These are phyloP conservation scores for Centella asiatica DNA, from an alignment of 129 eudicot species.

Conservation along the genomic window DNA sequence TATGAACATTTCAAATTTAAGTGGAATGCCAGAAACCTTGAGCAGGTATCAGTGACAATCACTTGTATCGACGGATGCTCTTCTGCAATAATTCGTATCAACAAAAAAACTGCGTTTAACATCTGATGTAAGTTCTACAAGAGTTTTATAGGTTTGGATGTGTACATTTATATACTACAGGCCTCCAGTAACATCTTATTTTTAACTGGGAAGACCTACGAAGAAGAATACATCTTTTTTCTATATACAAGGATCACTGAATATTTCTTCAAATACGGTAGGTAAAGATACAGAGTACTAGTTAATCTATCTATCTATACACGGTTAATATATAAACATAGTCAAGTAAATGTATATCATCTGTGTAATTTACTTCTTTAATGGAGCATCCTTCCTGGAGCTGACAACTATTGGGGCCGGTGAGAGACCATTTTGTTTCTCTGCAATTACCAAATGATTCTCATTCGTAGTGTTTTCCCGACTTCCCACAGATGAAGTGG, in stretches of 20 bases:
- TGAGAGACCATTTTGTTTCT: conserved; percentile 36
- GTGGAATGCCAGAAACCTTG: no score
- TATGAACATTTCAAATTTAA: no score
- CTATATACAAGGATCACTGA: background rate
- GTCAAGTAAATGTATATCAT: background rate
- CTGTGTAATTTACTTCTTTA: conserved; percentile 29
- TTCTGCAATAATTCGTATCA: no score
- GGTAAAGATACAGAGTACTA: background rate
- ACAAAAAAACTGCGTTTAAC: no score
- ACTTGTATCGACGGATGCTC: no score
- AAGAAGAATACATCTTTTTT: background rate
- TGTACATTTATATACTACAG: background rate
- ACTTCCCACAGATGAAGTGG: conserved; percentile 17
- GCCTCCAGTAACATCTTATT: background rate
- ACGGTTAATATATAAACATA: background rate
- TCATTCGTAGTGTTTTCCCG: conserved; percentile 12
- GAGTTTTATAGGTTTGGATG: no score
- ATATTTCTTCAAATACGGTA: background rate
- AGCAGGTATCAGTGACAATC: no score
- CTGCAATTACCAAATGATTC: conserved; percentile 25
- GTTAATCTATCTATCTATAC: background rate
- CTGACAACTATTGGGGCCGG: conserved; percentile 43
- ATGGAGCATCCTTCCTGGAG: conserved; percentile 30
- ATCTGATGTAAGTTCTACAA: no score
- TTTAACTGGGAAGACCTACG: background rate